These are phyloP conservation scores for Xylaria bambusicola DNA, from an alignment of 495 filamentous ascomycete species.

Conservation along the genomic window DNA sequence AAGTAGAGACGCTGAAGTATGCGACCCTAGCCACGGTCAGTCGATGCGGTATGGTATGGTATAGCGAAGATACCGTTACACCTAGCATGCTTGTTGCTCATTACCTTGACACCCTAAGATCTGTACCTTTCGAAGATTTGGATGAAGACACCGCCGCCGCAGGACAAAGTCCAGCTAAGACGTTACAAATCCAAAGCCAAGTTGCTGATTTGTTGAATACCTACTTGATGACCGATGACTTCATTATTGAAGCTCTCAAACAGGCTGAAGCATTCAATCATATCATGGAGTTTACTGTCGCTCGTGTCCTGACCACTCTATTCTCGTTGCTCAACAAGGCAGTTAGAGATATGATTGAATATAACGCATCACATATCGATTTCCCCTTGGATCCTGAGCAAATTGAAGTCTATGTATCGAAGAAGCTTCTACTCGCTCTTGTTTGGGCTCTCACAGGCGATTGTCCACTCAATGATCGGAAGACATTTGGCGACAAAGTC, in stretches of 20 bases:
- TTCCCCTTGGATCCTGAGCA: constrained; percentile 90
- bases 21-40: constrained; percentile 95
- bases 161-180: constrained; percentile 75
- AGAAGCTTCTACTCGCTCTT: constrained; percentile 86
- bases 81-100: constrained; percentile 89
- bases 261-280: constrained; percentile 79
- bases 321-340: constrained; percentile 94
- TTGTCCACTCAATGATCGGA: constrained; percentile 85
- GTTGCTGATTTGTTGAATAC: constrained; percentile 76
- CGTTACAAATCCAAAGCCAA: constrained; percentile 71
- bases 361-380: constrained; percentile 89
- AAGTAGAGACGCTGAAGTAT: constrained; percentile 98
- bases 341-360: constrained; percentile 88
- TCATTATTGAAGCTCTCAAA: constrained; percentile 73
- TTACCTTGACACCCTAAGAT: constrained; percentile 81
- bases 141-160: constrained; percentile 86
- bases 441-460: constrained; percentile 96
- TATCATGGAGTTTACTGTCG: constrained; percentile 96
- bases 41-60: constrained; percentile 99
- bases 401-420: constrained; percentile 83
- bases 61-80: constrained; percentile 95
- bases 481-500: constrained; percentile 81
- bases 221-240: constrained; percentile 72
- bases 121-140: constrained; percentile 84
- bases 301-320: constrained; percentile 85